Conservation (phyloP, 75 land plant genomes). For the Isoetes taiwanensis region DNA sequence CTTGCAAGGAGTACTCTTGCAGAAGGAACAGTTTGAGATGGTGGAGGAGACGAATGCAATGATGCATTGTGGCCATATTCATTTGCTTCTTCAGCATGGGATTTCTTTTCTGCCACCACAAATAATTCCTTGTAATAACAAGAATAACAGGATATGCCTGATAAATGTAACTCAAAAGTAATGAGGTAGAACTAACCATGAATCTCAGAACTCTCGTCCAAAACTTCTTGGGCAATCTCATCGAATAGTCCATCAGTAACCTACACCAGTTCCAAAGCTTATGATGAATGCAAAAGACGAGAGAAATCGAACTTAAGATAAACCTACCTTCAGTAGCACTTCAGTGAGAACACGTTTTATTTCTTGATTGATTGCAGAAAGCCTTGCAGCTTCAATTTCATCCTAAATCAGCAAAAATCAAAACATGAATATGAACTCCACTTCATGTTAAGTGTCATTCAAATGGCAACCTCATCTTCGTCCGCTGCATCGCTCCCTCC, state of each 20-base stretch:
- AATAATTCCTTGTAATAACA: constrained; percentile 9
- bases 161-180: background rate
- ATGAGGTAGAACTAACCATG: background rate
- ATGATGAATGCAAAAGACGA: background rate
- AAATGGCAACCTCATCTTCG: constrained; percentile 55
- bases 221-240: constrained; percentile 93
- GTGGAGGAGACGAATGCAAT: constrained; percentile 21
- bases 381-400: constrained; percentile 58
- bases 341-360: constrained; percentile 91
- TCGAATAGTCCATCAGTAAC: constrained; percentile 92
- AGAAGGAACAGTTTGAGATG: constrained; percentile 26
- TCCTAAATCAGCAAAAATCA: constrained; percentile 28
- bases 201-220: constrained; percentile 36
- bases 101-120: constrained; percentile 3
- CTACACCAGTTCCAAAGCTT: constrained; percentile 18
- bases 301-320: background rate
- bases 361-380: constrained; percentile 86
- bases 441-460: background rate
- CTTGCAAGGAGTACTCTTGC: constrained; percentile 42
- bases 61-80: constrained; percentile 3
- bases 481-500: constrained; percentile 71
- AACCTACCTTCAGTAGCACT: constrained; percentile 82
- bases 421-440: background rate
- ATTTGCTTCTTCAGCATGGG: constrained; percentile 5
- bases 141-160: background rate